Evolutionary conservation across 805 yeast genomes (phyloP), one percentile per base, ranked within the genome.

Genomic region (Teunomyces atbi): DNA sequence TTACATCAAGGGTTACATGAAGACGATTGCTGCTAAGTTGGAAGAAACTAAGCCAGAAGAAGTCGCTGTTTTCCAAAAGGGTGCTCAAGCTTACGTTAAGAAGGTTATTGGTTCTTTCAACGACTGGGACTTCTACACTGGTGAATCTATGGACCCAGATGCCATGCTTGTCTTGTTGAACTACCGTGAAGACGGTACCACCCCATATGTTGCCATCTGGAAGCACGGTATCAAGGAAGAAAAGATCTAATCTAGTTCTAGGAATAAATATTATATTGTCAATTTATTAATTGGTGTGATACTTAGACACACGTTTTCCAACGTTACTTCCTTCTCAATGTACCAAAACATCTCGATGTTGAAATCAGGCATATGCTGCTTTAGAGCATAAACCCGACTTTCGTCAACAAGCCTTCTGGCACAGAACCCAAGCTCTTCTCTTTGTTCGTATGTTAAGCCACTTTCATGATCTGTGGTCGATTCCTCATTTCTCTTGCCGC

Each of bases 71-170:
- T 94, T 94, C 76, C 97, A 92, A 84, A 92, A 94, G 82, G 98
- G 98, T 73, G 99, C 99, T 63, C 81, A 84, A 62, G 76, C 88
- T 62, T 94, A 91, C 83, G 95, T 88, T 76, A 94, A 94, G 89
- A 94, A 94, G 83, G 86, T 94, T 59, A 74, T 94, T 65, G 86
- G 84, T 66, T 86, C 91, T 75, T 94, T 94, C 94, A 86, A 86
- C 71, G 99, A 94, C 84, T 94, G 95, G 96, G 99, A 94, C 71
- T 94, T 94, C 83, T 94, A 77, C 91, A 92, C 97, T 61, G 98
- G 99, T 82, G 98, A 92, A 81, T 87, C 96, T 70, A 94, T 94
- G 99, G 97, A 94, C 84, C 99, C 99, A 74, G 99, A 94, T 77
- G 99, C 86, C 62, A 94, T 94, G 99, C 77, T 94, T 69, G 89